Base-by-base conservation (phyloP, 108 stramenopile genomes). In the Epipyxis sp. region DNA sequence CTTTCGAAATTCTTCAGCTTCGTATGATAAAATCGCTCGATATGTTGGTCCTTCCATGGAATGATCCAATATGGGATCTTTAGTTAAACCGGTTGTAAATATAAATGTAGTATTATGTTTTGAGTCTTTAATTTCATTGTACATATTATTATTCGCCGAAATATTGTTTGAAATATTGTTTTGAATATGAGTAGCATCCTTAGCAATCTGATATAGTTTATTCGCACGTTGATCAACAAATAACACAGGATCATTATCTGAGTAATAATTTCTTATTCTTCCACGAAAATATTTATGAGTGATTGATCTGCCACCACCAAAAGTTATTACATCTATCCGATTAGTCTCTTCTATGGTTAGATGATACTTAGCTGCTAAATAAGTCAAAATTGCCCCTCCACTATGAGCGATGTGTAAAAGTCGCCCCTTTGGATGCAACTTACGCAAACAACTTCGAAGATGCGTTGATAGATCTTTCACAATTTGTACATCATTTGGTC, bases 51-150 rank as follows among this genome's bases (percentile, higher is more conserved):
- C 82, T 30, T 80, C 80, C 65, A 85, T 42, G 41, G 84, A 85
- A 83, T 85, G 84, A 77, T 85, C 84, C 0, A 62, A 42, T 6
- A 85, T 43, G 32, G 81, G 81, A 35, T 83, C 42, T 43, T 77
- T 77, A 32, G 82, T 74, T 1, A 59, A 59, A 0, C 80, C 80
- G 42, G 83, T 80, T 3, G 83, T 59, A 65, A 85, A 85, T 25
- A 85, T 80, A 65, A 85, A 85, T 27, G 82, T 83, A 2, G 84
- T 85, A 76, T 85, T 85, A 83, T 85, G 84, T 59, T 85, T 85
- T 46, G 74, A 68, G 45, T 81, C 61, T 37, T 32, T 16, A 10
- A 78, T 42, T 77, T 78, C 83, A 61, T 77, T 0, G 40, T 29
- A 29, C 2, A n/a, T n/a, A n/a, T n/a, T n/a, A n/a, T n/a, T n/a